A percentile compares a stretch with the other conserved stretches of the same genome.
These are phyloP conservation scores for Naematelia aurantialba DNA, from an alignment of 768 basidiomycete genomes.

Conservation along the genomic window DNA sequence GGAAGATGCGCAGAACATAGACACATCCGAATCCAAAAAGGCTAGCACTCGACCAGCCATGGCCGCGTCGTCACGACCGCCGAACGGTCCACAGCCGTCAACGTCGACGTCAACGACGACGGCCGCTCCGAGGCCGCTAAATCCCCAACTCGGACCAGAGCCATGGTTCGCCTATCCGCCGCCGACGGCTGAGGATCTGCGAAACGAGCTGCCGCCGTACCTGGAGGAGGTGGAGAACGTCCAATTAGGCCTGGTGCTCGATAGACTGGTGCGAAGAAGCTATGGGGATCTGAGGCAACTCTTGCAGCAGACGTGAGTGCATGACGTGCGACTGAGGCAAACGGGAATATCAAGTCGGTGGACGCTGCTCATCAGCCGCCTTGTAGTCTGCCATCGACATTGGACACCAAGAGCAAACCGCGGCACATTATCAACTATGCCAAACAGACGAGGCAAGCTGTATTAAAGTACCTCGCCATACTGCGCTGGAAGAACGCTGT, in stretches of 20 bases:
- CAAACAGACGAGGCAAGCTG: constrained; percentile 34
- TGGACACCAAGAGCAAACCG: constrained; percentile 26
- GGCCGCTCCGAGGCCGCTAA: constrained; percentile 3
- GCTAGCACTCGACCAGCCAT: neutral
- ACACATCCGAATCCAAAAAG: neutral
- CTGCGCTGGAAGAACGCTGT: constrained; percentile 42
- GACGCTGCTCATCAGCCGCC: neutral
- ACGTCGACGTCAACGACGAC: neutral
- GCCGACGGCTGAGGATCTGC: constrained; percentile 28
- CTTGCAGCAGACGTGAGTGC: constrained; percentile 33
- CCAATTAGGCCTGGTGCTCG: constrained; percentile 28
- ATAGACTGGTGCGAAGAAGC: constrained; percentile 27
- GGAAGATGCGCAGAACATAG: neutral
- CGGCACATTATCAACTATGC: constrained; percentile 40
- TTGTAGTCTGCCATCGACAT: constrained; percentile 27
- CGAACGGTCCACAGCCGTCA: neutral
- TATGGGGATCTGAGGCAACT: constrained; percentile 38
- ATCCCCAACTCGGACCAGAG: constrained; percentile 36
- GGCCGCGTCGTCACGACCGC: neutral
- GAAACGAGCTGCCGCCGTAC: constrained; percentile 40
- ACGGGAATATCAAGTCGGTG: too few relatives aligned
- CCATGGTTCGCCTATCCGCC: constrained; percentile 39
- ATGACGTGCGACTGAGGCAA: neutral
- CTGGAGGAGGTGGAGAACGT: constrained; percentile 32
- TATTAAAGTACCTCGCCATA: constrained; percentile 41